A percentile compares a stretch with the other conserved stretches of the same genome.
phyloP scores from a whole-genome alignment of 345 rosid species.

The Populus ilicifolia region DNA sequence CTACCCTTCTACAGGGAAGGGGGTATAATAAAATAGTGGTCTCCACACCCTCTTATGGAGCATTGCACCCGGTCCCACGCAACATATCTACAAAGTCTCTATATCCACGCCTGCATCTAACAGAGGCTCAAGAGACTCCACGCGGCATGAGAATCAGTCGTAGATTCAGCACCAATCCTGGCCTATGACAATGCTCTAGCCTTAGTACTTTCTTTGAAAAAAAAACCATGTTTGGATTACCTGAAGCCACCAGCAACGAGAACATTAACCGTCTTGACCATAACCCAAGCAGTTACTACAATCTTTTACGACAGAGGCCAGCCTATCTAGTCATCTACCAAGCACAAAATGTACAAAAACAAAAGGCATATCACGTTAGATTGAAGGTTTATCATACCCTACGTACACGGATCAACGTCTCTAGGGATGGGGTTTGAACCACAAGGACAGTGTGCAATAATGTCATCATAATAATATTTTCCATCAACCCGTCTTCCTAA shows the following conservation, averaged over 20 bases:
- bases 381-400: constrained; percentile 11
- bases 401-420: constrained; percentile 15
- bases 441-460: background rate
- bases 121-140: background rate
- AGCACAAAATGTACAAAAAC: constrained; percentile 8
- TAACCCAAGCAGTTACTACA: too few relatives aligned
- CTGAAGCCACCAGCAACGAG: background rate
- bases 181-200: too few relatives aligned
- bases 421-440: background rate
- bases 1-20: background rate
- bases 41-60: background rate
- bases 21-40: background rate
- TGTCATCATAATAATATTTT: background rate
- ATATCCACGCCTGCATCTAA: too few relatives aligned
- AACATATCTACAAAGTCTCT: background rate
- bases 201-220: too few relatives aligned
- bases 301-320: constrained; percentile 20
- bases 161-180: background rate
- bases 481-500: background rate
- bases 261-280: background rate
- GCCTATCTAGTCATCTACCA: constrained; percentile 16
- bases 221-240: too few relatives aligned
- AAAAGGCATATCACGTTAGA: constrained; percentile 22
- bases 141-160: background rate
- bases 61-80: background rate